Conservation (phyloP, 2,329 filamentous ascomycete genomes). For the Tolypocladium pustulatum region DNA sequence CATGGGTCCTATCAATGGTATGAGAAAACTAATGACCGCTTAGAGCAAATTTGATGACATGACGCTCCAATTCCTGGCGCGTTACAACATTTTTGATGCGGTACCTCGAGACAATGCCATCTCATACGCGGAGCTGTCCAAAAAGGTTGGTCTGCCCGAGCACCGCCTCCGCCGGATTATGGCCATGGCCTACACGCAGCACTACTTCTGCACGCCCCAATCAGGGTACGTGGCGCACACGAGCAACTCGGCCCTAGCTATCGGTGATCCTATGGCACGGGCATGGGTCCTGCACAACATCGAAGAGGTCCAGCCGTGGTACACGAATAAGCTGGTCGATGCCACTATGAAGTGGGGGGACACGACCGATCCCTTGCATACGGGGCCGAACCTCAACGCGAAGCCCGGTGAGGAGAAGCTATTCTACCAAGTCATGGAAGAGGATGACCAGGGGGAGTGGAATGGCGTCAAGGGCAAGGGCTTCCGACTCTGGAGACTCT, state of each 20-base stretch:
- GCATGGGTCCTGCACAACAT: background rate
- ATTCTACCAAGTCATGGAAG: background rate
- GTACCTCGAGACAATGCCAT: background rate
- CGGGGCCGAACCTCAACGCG: background rate
- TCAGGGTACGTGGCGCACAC: background rate
- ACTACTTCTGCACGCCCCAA: background rate
- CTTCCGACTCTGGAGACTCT: background rate
- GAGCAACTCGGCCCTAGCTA: background rate
- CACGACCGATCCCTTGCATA: background rate
- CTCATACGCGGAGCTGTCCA: background rate
- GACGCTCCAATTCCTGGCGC: background rate
- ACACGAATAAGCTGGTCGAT: background rate
- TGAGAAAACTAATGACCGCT: too few relatives aligned
- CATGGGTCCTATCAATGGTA: too few relatives aligned
- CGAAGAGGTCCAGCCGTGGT: background rate
- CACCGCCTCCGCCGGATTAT: background rate
- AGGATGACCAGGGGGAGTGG: background rate
- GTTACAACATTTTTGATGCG: background rate
- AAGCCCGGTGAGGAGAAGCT: background rate
- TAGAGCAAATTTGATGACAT: background rate
- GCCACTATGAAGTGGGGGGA: background rate
- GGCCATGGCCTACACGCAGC: background rate
- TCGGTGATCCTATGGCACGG: background rate
- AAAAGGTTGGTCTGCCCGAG: background rate
- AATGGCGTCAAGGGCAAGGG: background rate